Evolutionary conservation across 805 yeast genomes (phyloP), one percentile per base, ranked within the genome.

Genomic region (Candida sonorensis): DNA sequence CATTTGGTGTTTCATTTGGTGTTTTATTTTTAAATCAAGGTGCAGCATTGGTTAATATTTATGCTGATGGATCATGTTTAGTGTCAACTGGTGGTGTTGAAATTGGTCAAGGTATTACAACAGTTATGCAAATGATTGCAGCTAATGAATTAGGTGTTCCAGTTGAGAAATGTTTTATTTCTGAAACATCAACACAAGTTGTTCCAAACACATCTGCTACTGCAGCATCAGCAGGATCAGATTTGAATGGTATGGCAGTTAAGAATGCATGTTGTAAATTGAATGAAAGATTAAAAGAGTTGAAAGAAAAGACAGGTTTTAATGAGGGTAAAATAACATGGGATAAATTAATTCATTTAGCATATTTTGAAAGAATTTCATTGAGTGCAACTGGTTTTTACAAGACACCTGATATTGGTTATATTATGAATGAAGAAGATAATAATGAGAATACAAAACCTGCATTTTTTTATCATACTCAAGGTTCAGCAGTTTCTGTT

Each of bases 181-280:
- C 66, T 26, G 73, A 67, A 40, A 67, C 72, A 4, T 57, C 70
- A 1, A 67, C 73, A 4, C 66, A 67, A 35, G 46, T 57, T 6
- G 73, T 67, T 23, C 67, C 72, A 12, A 67, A 67, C 36, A 58
- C 72, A 2, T 65, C 71, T 3, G 64, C 73, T 2, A 62, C 73
- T 5, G 72, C 72, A 0, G 73, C 73, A 1, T 64, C 71, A 4
- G 69, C 73, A 1, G 62, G 72, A 6, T 60, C 67, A 24, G 72
- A 67, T 42, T 48, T 67, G 37, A 67, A 67, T 40, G 73, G 73
- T 29, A 62, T 59, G 66, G 73, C 72, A 2, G 55, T 67, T n/a
- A 62, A 66, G 38, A 42, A 60, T 36, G 72, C 72, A 0, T 67
- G 72, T 42, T 67, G 62, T 33, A 62, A 63, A 41, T 41, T 67